Conservation (phyloP, 2,329 filamentous ascomycete species). For the Fusarium citri region DNA sequence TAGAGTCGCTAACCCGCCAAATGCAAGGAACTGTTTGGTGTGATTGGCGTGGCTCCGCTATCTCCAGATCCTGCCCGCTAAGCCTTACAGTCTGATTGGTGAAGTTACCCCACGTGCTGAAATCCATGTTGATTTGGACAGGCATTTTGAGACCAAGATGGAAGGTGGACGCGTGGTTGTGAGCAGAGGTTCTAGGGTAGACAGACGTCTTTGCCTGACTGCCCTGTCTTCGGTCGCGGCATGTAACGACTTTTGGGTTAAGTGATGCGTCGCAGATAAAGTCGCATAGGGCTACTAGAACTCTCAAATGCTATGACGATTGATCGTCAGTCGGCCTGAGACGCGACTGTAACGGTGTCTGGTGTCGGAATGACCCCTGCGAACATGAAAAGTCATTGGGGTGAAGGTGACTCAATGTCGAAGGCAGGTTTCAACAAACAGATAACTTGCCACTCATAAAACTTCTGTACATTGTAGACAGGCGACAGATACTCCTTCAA, state of each 20-base stretch:
- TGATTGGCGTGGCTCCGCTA: background rate
- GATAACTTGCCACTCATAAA: background rate
- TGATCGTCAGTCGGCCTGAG: background rate
- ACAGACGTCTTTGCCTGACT: background rate
- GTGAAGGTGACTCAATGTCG: fast-evolving
- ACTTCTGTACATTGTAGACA: background rate
- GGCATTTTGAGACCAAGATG: background rate
- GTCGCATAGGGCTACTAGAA: background rate
- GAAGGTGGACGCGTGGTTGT: background rate
- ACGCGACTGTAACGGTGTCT: background rate
- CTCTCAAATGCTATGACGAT: background rate
- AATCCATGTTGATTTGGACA: background rate
- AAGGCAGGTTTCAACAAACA: fast-evolving
- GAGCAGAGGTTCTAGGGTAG: background rate
- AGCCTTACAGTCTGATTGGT: background rate
- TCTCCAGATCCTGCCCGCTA: background rate
- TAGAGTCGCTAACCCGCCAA: background rate
- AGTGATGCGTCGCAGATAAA: background rate
- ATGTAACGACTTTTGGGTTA: background rate
- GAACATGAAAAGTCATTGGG: fast-evolving
- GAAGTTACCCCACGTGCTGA: background rate
- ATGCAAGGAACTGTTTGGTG: background rate
- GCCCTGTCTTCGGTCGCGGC: background rate
- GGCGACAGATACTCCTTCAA: background rate
- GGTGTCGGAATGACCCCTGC: background rate